Conservation (phyloP, 2,329 filamentous ascomycete species). For the Microcyclosporella mali region DNA sequence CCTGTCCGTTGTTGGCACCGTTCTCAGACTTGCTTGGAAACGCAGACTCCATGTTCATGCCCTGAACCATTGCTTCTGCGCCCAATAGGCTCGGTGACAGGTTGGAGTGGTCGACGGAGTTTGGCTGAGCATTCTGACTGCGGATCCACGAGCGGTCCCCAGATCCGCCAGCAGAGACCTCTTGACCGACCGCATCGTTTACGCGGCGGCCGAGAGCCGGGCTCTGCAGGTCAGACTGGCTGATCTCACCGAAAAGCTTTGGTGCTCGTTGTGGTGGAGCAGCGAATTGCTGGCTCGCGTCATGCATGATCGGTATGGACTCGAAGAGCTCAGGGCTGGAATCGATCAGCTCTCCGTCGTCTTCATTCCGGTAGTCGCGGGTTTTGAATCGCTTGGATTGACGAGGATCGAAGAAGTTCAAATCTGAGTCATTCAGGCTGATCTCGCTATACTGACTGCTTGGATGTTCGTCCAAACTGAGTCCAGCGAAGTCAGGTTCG, state of each 20-base stretch:
- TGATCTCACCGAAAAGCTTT: conserved; percentile 58
- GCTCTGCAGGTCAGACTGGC: conserved; percentile 48
- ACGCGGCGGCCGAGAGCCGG: conserved; percentile 32
- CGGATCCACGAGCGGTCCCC: conserved; percentile 1
- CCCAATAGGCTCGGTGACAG: conserved; percentile 40
- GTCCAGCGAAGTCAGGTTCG: conserved; percentile 52
- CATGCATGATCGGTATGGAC: conserved; percentile 26
- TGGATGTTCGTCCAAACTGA: conserved; percentile 52
- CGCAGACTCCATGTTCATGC: conserved; percentile 41
- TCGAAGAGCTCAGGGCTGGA: conserved; percentile 36
- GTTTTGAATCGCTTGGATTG: conserved; percentile 42
- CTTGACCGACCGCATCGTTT: conserved; percentile 1
- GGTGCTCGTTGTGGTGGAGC: conserved; percentile 12
- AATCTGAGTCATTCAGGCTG: conserved; percentile 33
- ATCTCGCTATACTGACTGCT: conserved; percentile 25
- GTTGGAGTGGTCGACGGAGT: neutral
- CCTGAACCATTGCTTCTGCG: conserved; percentile 43
- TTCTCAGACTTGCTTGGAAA: conserved; percentile 4
- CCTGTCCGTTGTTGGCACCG: conserved; percentile 30
- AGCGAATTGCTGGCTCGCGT: conserved; percentile 8
- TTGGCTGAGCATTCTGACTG: conserved; percentile 3
- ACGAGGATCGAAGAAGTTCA: conserved; percentile 34
- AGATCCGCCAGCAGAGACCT: conserved; percentile 4
- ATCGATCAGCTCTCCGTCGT: conserved; percentile 25
- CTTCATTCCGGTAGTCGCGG: conserved; percentile 33